Percentiles rank a stretch among this genome's conserved stretches.
phyloP scores from a whole-genome alignment of 108 stramenopile genomes.

The Seminavis robusta region DNA sequence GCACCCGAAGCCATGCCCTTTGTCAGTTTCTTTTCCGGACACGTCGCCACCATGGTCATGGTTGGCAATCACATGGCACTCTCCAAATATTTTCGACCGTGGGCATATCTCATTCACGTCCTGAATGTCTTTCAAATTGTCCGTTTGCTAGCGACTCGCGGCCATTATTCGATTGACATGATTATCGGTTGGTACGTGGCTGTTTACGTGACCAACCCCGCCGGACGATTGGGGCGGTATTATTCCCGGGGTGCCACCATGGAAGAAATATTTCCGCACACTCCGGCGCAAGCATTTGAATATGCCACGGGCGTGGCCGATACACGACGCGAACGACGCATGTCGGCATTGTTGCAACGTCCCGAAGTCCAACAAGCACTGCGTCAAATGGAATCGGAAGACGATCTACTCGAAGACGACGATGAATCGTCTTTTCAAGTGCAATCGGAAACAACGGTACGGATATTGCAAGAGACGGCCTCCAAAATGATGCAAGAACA shows the following conservation, averaged over 20 bases:
- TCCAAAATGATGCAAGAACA: too few relatives aligned
- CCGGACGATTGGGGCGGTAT: conserved; percentile 26
- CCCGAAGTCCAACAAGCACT: too few relatives aligned
- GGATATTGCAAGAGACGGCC: too few relatives aligned
- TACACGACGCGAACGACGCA: too few relatives aligned
- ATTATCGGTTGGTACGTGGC: conserved; percentile 50
- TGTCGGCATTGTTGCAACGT: too few relatives aligned
- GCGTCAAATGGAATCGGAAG: too few relatives aligned
- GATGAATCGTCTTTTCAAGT: too few relatives aligned
- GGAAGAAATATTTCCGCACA: too few relatives aligned
- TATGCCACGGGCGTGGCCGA: too few relatives aligned
- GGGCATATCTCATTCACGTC: conserved; percentile 18
- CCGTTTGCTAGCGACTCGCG: conserved; percentile 41
- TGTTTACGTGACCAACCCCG: conserved; percentile 27
- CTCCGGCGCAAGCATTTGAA: too few relatives aligned
- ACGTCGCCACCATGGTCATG: conserved; percentile 11
- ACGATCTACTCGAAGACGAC: too few relatives aligned
- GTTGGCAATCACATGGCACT: conserved; percentile 39
- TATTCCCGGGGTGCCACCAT: neutral
- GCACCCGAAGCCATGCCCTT: neutral
- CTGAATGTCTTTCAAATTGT: conserved; percentile 38
- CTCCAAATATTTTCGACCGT: conserved; percentile 2
- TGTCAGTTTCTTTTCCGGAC: conserved; percentile 6
- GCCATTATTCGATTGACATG: conserved; percentile 57
- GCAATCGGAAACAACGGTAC: too few relatives aligned